Evolutionary conservation across 257 asterid genomes (phyloP), one percentile per base, ranked within the genome.

Genomic region (Linderniella brevidens): DNA sequence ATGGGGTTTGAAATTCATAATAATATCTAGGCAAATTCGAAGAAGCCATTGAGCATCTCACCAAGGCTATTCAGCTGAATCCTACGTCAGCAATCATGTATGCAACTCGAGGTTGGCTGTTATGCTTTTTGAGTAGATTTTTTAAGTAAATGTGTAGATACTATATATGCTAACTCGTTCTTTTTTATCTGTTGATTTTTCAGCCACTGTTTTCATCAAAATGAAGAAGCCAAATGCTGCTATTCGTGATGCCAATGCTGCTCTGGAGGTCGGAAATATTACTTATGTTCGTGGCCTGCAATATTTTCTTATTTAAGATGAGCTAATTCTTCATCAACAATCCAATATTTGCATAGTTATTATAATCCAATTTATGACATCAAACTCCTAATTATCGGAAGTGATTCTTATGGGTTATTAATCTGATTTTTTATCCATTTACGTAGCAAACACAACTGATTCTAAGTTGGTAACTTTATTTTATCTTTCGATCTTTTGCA

Each of bases 191-290:
- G 11, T 16, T 46, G 11, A 11, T 46, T 13, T n/a, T 58, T 20
- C 82, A 90, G 98, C 98, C 59, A 78, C 69, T 45, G 92, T 81
- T 17, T 85, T 62, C 61, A 77, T 90, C 56, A 90, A 90, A 64
- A 74, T 85, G 96, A 85, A 85, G 80, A 90, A 90, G 44, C 99
- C 99, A 40, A 90, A 77, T 69, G 96, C 99, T 48, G 96, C 99
- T 49, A 77, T 85, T 54, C 75, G 94, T 53, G 99, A 90, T 73
- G 94, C 99, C 47, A 73, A 53, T 54, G 99, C 96, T 13, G 99
- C 96, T 20, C 69, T 90, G 54, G 83, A 90, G 99, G 99, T 90
- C 46, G 3, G 13, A 2, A 11, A 3, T 13, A 39, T n/a, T n/a
- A n/a, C n/a, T n/a, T n/a, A n/a, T n/a, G n/a, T n/a, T n/a, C n/a